These are phyloP conservation scores for Vinca minor DNA, from an alignment of 257 asterid genomes.

Conservation along the genomic window DNA sequence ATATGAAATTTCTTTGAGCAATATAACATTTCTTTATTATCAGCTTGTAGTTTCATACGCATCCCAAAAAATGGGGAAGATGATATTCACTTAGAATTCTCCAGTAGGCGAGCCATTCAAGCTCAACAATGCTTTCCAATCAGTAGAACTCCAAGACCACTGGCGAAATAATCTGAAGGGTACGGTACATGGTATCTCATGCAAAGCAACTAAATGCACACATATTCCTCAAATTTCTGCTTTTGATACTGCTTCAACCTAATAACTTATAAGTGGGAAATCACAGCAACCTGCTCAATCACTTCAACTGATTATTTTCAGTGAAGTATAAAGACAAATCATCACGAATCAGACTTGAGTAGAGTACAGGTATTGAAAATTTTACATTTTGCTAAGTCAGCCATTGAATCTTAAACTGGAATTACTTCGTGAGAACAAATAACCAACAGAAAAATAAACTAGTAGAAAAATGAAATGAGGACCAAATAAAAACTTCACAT, in stretches of 20 bases:
- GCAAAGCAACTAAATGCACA: not conserved
- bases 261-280: not conserved
- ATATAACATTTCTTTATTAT: constrained; percentile 22
- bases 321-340: not conserved
- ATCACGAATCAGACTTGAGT: not conserved
- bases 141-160: not conserved
- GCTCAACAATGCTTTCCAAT: not conserved
- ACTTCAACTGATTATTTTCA: not conserved
- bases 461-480: not conserved
- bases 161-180: not conserved
- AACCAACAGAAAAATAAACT: not conserved
- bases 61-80: constrained; percentile 11
- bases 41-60: constrained; percentile 1
- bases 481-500: not conserved
- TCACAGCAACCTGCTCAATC: not conserved
- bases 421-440: not conserved
- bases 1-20: constrained; percentile 24
- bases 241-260: not conserved
- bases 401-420: not conserved
- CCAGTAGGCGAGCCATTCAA: constrained; percentile 3
- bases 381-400: not conserved
- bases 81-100: not conserved
- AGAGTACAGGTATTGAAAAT: not conserved
- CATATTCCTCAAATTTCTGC: not conserved
- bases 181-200: not conserved